Base-by-base conservation (phyloP, 1,284 basidiomycete species). In the Agroathelia rolfsii region DNA sequence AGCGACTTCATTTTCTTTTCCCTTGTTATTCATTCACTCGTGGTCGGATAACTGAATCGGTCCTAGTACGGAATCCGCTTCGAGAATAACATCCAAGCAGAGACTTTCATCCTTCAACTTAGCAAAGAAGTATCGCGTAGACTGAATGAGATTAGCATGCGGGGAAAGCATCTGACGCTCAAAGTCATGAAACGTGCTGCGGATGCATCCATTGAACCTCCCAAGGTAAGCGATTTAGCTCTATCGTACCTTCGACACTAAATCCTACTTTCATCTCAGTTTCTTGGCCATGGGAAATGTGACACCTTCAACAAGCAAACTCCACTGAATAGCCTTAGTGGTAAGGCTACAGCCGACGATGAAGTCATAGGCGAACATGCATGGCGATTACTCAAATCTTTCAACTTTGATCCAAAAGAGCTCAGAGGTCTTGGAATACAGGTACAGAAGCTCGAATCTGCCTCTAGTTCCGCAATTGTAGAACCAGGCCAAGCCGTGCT, bases 21-120 rank as follows among this genome's bases (percentile, higher is more conserved):
- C n/a, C 12, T 33, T 23, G n/a, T 24, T 24, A 24, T 19, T n/a
- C 19, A 19, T n/a, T 10, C 13, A 24, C 19, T 33, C 19, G 42
- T 12, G 40, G 26, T 5, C 30, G 33, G 30, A 39, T 46, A 21
- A 42, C 37, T 15, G 15, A 21, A 23, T 27, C 30, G 24, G 14
- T 16, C 24, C 10, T 36, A 92, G 86, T 98, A 97, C 54, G 94
- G 90, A 0, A 96, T 98, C 34, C 80, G 94, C 3, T 97, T 98
- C 51, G 73, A 83, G 48, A 76, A 72, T 32, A 68, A 78, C 36
- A 76, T 77, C 21, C 81, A 95, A 49, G 88, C 85, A 1, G 77
- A 89, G 48, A 57, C 59, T 0, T 94, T 93, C 47, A 59, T 94
- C 3, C 61, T 59, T 33, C 74, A 81, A 41, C 72, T 96, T 55